Evolutionary conservation across 139 green algal species (phyloP).

Genomic region (Haematococcus lacustris): DNA sequence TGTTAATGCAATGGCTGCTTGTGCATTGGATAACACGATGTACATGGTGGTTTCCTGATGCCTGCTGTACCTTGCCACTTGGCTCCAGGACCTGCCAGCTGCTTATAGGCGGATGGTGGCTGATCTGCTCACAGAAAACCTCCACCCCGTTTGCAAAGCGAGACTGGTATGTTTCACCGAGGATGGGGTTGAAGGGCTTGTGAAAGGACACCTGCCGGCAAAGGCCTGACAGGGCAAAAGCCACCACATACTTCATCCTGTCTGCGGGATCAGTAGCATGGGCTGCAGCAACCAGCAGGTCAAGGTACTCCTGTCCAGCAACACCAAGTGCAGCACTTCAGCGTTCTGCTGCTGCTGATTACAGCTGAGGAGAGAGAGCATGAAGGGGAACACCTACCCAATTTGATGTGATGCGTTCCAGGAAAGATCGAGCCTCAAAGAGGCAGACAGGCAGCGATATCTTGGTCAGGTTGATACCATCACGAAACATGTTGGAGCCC

Average conservation of each 20-base stretch:
- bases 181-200: slow-evolving; percentile 69
- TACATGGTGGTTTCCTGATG: no score
- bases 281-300: slow-evolving; percentile 28
- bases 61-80: slow-evolving; percentile 24
- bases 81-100: slow-evolving; percentile 50
- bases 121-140: slow-evolving; percentile 59
- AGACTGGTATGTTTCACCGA: slow-evolving; percentile 50
- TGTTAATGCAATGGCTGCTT: no score
- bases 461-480: slow-evolving; percentile 58
- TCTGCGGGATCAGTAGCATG: slow-evolving; percentile 35
- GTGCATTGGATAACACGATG: no score
- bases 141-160: slow-evolving; percentile 27
- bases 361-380: no score
- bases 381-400: no score
- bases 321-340: no score
- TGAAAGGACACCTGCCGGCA: slow-evolving; percentile 39
- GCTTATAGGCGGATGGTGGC: slow-evolving; percentile 57
- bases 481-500: slow-evolving; percentile 29
- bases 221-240: slow-evolving; percentile 50
- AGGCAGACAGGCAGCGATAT: slow-evolving; percentile 53
- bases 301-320: slow-evolving; percentile 21
- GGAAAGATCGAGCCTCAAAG: slow-evolving; percentile 56
- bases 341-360: no score
- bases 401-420: slow-evolving; percentile 51
- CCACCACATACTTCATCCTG: slow-evolving; percentile 40